Evolutionary conservation across 176 grass and related monocot species (phyloP).

Genomic region (Lolium rigidum): DNA sequence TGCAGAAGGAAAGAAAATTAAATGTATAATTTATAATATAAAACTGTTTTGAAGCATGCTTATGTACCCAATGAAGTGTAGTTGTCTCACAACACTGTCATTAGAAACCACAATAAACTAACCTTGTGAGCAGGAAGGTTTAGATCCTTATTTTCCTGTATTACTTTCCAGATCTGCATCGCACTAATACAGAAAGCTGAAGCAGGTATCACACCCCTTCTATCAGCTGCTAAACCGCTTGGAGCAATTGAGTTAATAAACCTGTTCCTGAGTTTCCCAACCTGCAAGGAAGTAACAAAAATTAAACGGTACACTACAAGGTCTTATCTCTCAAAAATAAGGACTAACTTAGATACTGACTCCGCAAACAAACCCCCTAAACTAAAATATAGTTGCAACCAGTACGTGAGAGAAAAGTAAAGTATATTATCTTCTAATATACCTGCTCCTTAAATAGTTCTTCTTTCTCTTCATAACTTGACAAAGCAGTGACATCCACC

Average conservation of each 20-base stretch:
- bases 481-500: conserved; percentile 85
- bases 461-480: conserved; percentile 93
- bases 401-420: neutral
- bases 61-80: conserved; percentile 23
- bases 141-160: conserved; percentile 96
- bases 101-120: conserved; percentile 46
- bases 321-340: neutral
- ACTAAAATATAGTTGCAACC: conserved; percentile 22
- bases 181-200: conserved; percentile 89
- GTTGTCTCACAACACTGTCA: conserved; percentile 6
- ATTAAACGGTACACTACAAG: neutral
- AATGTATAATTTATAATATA: conserved; percentile 15
- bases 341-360: neutral
- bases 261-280: conserved; percentile 69
- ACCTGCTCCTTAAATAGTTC: conserved; percentile 89
- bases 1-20: conserved; percentile 23
- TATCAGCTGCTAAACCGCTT: conserved; percentile 86
- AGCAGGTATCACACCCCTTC: conserved; percentile 85
- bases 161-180: conserved; percentile 89
- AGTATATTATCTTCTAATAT: conserved; percentile 20
- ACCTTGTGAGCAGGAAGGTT: conserved; percentile 97
- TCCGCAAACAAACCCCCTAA: neutral
- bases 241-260: conserved; percentile 81
- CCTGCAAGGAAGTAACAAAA: conserved; percentile 51
- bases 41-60: conserved; percentile 3